Conservation (phyloP, 768 basidiomycete genomes). For the Tricholoma saponaceum region DNA sequence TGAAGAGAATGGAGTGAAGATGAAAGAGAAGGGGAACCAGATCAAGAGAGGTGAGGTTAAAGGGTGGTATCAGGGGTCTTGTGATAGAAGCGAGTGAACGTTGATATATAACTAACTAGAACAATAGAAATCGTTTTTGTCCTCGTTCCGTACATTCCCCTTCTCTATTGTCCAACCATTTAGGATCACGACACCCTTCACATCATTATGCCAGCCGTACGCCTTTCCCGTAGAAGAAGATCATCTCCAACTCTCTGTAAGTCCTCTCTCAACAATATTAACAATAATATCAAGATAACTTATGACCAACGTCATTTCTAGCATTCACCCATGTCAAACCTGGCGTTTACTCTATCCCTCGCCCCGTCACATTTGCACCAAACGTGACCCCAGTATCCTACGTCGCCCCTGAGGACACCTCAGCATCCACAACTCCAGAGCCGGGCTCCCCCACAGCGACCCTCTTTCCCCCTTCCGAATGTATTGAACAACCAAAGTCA, state of each 20-base stretch:
- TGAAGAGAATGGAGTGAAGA: background rate
- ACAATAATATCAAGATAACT: too few relatives aligned
- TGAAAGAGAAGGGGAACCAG: background rate
- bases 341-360: conserved; percentile 49
- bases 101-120: background rate
- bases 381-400: conserved; percentile 25
- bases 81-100: background rate
- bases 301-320: too few relatives aligned
- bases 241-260: conserved; percentile 13
- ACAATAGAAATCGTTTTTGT: too few relatives aligned
- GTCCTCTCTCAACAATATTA: background rate
- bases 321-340: conserved; percentile 42
- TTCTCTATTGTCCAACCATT: background rate
- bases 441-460: conserved; percentile 28
- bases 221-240: conserved; percentile 14
- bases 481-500: conserved; percentile 32
- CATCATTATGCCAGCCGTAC: conserved; percentile 13
- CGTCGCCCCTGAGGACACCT: conserved; percentile 24
- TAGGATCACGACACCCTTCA: background rate
- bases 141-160: background rate
- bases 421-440: conserved; percentile 22
- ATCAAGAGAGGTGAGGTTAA: background rate
- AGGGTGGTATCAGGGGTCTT: background rate
- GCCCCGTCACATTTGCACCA: conserved; percentile 53
- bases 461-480: conserved; percentile 53